Percentiles rank a stretch among this genome's conserved stretches.
phyloP scores from a whole-genome alignment of 192 early-diverging fungal genomes.

The Dissophora globulifera region DNA sequence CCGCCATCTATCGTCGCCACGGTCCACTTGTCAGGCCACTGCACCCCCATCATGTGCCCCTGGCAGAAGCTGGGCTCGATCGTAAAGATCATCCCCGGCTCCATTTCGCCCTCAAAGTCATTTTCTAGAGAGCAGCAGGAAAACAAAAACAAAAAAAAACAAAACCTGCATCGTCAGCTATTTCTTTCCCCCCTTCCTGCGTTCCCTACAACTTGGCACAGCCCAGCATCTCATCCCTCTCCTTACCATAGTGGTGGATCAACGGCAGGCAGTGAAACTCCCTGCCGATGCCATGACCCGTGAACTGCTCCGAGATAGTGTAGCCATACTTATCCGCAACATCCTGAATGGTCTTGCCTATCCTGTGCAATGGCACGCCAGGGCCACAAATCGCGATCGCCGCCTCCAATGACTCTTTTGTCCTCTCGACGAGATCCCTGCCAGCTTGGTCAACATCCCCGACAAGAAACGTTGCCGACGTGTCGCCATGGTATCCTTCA shows the following conservation, averaged over 20 bases:
- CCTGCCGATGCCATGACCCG: constrained; percentile 89
- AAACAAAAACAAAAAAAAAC: no score
- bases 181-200: no score
- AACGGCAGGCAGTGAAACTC: constrained; percentile 87
- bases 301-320: constrained; percentile 75
- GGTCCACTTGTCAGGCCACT: constrained; percentile 93
- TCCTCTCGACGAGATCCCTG: constrained; percentile 78
- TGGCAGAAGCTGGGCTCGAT: constrained; percentile 91
- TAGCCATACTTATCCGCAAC: constrained; percentile 64
- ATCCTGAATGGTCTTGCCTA: constrained; percentile 73
- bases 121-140: no score
- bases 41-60: constrained; percentile 70
- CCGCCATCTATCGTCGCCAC: constrained; percentile 81
- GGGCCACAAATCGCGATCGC: constrained; percentile 89
- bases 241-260: constrained; percentile 77
- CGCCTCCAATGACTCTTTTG: constrained; percentile 86
- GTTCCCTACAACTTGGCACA: neutral
- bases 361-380: constrained; percentile 71
- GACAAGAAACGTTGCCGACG: constrained; percentile 94
- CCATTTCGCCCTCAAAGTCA: constrained; percentile 75
- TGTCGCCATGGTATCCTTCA: constrained; percentile 93
- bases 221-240: no score
- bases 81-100: constrained; percentile 86
- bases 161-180: no score
- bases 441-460: constrained; percentile 87